These are phyloP conservation scores for bread wheat (Triticum aestivum) DNA, from an alignment of 176 grass and related monocot genomes.

Conservation along the genomic window IWGSC_CS_RefSeq_v2.1 NC_057806.1:611941825-611942324, in stretches of 20 bases:
- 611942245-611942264: neutral
- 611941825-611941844: too few relatives aligned
- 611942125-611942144: neutral
- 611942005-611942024: neutral
- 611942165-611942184: neutral
- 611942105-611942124: neutral
- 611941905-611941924: too few relatives aligned
- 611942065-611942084: too few relatives aligned
- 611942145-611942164: neutral
- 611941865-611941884: too few relatives aligned
- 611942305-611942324: slow-evolving; percentile 13
- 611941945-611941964: too few relatives aligned
- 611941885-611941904: too few relatives aligned
- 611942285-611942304: slow-evolving; percentile 26
- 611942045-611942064: neutral
- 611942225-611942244: neutral
- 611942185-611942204: neutral
- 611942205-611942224: neutral
- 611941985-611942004: too few relatives aligned
- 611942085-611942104: neutral
- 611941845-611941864: too few relatives aligned
- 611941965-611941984: too few relatives aligned
- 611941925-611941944: too few relatives aligned
- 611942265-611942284: neutral
- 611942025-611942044: neutral